Base-by-base conservation (phyloP, 495 filamentous ascomycete species). In the Aspergillus olivimuriae region DNA sequence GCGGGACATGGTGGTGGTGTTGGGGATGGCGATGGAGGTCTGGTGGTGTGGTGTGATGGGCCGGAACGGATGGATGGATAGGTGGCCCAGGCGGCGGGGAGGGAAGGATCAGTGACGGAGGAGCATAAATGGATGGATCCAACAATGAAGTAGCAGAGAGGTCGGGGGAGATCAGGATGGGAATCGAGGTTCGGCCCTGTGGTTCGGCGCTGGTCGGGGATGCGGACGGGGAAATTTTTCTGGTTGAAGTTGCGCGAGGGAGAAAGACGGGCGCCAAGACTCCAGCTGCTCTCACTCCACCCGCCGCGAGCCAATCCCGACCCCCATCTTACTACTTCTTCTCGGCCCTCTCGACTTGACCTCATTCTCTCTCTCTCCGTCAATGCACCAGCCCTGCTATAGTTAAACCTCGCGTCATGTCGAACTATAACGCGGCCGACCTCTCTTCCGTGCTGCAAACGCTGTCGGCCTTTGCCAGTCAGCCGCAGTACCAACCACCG, bases 1-100 rank as follows among this genome's bases (percentile, higher is more conserved):
- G 64, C 91, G 90, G 53, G 89, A 78, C 79, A 89, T 87, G 45
- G 24, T 59, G 51, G 16, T 38, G n/a, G 17, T 24, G 32, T 15
- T 15, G 38, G 24, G 38, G 20, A n/a, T 24, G 20, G 38, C n/a
- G n/a, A n/a, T 24, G 12, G 2, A 37, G 19, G 17, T 38, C n/a
- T n/a, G n/a, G n/a, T n/a, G n/a, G n/a, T n/a, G n/a, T n/a, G n/a
- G n/a, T n/a, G n/a, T n/a, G n/a, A n/a, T n/a, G n/a, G n/a, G n/a
- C n/a, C n/a, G n/a, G n/a, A n/a, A 22, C 0, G 31, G 30, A 34
- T n/a, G 4, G 35, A 22, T 4, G 20, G 35, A 20, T 20, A 11
- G 14, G 11, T 16, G 33, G 19, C 12, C 15, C n/a, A 8, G 11
- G 24, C 6, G 24, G 11, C 24, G 24, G 24, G 11, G 6, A 28